A percentile compares a stretch with the other conserved stretches of the same genome.
Conservation (phyloP, 331 rosid species). For the Pyrus hybrid region DNA sequence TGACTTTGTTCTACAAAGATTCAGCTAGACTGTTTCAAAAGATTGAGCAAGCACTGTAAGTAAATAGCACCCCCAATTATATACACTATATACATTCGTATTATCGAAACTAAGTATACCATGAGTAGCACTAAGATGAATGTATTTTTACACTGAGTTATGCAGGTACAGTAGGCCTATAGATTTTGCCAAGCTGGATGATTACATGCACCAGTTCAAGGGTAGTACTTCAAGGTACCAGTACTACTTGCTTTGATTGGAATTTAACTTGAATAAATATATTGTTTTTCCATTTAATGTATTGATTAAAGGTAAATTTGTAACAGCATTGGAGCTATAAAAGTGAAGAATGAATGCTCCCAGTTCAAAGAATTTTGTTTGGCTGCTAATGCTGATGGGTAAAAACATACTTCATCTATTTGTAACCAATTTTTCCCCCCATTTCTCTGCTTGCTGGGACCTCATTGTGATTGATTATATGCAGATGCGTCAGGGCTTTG, state of each 20-base stretch:
- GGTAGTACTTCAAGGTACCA: conserved; percentile 71
- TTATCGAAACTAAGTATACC: neutral
- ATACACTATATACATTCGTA: neutral
- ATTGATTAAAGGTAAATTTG: neutral
- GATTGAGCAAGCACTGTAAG: conserved; percentile 66
- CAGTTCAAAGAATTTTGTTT: conserved; percentile 49
- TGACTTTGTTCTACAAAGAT: conserved; percentile 54
- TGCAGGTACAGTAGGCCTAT: conserved; percentile 39
- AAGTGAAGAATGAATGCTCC: conserved; percentile 55
- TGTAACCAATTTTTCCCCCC: neutral
- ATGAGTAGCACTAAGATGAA: neutral
- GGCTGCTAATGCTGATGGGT: conserved; percentile 65
- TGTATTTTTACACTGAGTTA: neutral
- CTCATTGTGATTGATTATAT: neutral
- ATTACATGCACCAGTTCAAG: conserved; percentile 71
- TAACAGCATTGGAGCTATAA: conserved; percentile 73
- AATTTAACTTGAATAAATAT: neutral
- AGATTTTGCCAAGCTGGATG: conserved; percentile 47
- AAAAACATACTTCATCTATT: neutral
- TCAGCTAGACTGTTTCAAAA: conserved; percentile 49
- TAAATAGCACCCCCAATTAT: neutral
- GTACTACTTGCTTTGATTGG: neutral
- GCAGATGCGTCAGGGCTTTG: conserved; percentile 36
- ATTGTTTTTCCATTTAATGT: neutral
- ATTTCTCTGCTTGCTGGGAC: neutral